Conservation (phyloP, 768 basidiomycete genomes). For the Boletellus emodensis region DNA sequence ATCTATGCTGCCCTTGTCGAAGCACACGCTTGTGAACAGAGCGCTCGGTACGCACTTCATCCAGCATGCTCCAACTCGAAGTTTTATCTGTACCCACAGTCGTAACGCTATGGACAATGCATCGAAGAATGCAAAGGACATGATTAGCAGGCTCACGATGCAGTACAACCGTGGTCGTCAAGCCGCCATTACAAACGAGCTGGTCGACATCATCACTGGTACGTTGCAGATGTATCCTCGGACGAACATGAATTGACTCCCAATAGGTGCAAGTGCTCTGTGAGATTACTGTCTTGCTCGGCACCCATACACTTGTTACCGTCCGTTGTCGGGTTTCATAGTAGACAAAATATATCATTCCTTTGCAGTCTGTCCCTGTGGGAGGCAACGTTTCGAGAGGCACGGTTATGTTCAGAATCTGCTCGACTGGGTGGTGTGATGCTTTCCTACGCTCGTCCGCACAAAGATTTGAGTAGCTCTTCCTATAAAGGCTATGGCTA, state of each 20-base stretch:
- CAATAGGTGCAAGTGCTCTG: conserved; percentile 47
- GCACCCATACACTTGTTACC: conserved; percentile 12
- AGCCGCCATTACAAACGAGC: conserved; percentile 94
- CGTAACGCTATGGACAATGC: conserved; percentile 99
- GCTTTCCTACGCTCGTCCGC: not conserved
- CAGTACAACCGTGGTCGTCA: conserved; percentile 99
- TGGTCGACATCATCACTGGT: conserved; percentile 92
- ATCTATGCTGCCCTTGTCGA: conserved; percentile 93
- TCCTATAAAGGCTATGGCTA: not conserved
- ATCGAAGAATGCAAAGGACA: conserved; percentile 95
- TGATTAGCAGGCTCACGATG: conserved; percentile 86
- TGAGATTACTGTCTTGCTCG: conserved; percentile 25
- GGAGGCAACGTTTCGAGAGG: not conserved
- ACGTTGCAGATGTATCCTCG: conserved; percentile 13
- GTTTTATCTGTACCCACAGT: conserved; percentile 30
- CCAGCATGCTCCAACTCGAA: no score
- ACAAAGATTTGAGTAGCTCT: not conserved
- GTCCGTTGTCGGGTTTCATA: conserved; percentile 6
- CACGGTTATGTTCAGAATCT: not conserved
- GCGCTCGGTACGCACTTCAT: conserved; percentile 60
- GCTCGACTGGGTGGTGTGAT: not conserved
- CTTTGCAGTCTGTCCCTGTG: conserved; percentile 5
- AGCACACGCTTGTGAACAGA: conserved; percentile 93
- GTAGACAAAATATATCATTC: conserved; percentile 24
- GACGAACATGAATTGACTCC: not conserved